These are phyloP conservation scores for Neofusicoccum kwambonambiense DNA, from an alignment of 2,329 filamentous ascomycete species.

Conservation along the genomic window DNA sequence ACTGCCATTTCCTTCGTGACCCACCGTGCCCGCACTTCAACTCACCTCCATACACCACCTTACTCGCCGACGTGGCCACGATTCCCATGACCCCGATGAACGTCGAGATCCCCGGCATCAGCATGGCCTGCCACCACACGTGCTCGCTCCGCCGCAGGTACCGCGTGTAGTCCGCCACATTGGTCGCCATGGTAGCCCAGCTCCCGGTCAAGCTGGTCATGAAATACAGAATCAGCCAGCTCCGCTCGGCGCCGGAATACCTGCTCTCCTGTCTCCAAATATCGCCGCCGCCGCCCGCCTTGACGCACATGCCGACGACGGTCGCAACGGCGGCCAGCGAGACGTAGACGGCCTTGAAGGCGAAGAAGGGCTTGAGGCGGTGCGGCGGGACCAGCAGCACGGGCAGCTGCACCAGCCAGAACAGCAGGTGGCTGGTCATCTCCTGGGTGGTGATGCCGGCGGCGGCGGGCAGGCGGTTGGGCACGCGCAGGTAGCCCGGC, in stretches of 20 bases:
- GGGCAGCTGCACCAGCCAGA: constrained; percentile 28
- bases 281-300: constrained; percentile 26
- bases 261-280: constrained; percentile 16
- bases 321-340: constrained; percentile 22
- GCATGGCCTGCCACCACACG: constrained; percentile 24
- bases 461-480: constrained; percentile 45
- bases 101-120: constrained; percentile 25
- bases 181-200: constrained; percentile 24
- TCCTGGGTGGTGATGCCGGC: constrained; percentile 39
- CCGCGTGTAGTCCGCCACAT: constrained; percentile 26
- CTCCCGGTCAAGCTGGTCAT: constrained; percentile 22
- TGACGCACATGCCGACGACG: constrained; percentile 24
- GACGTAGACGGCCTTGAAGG: constrained; percentile 19
- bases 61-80: constrained; percentile 23
- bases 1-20: no score
- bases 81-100: constrained; percentile 29
- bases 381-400: constrained; percentile 29
- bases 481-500: constrained; percentile 39
- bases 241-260: constrained; percentile 17
- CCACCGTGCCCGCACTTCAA: no score
- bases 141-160: constrained; percentile 23
- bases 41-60: constrained; percentile 23
- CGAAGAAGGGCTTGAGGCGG: constrained; percentile 24
- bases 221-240: constrained; percentile 22
- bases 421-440: constrained; percentile 30